Base-by-base conservation (phyloP, 2,329 filamentous ascomycete genomes). In the Xylaria sp. region DNA sequence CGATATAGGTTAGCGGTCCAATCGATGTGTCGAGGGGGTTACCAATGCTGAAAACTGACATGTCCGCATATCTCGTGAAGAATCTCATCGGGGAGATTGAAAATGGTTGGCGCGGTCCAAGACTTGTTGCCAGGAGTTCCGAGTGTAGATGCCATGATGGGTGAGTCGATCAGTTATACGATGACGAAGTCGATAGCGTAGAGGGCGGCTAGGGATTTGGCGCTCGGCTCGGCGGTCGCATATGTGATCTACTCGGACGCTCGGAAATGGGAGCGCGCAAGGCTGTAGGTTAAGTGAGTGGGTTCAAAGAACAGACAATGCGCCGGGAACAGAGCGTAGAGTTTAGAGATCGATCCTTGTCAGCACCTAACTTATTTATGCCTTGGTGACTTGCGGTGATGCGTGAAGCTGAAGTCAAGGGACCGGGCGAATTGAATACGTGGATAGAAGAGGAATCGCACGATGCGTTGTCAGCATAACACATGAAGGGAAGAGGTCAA, bases 11-110 rank as follows among this genome's bases (percentile, higher is more conserved):
- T 51, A 64, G 56, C 39, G 13, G 52, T 7, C 11, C 3, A 34
- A 7, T 13, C 29, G 9, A 3, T 34, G 16, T 34, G 21, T 42
- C 22, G 21, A 18, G 18, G 44, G 38, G 41, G 43, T 24, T 8
- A 18, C 18, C 41, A 42, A 39, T 11, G 3, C 39, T 26, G 26
- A 16, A 42, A 52, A 67, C 75, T 57, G 66, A 80, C 76, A 67
- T 80, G 73, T 39, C 69, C 70, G 60, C 80, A 63, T 46, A 83
- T 79, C 20, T 79, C 76, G 49, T 73, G 73, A 57, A 80, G 76
- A 0, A 78, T 76, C 64, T 82, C 80, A 16, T 69, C 60, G 7
- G 79, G 78, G 24, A 82, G 66, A 56, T 73, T 69, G 44, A 78
- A 66, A 56, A 82, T 74, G 18, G 61, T 63, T 45, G 71, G 64